Conservation (phyloP, 495 filamentous ascomycete genomes). For the Penicillium riverlandense region DNA sequence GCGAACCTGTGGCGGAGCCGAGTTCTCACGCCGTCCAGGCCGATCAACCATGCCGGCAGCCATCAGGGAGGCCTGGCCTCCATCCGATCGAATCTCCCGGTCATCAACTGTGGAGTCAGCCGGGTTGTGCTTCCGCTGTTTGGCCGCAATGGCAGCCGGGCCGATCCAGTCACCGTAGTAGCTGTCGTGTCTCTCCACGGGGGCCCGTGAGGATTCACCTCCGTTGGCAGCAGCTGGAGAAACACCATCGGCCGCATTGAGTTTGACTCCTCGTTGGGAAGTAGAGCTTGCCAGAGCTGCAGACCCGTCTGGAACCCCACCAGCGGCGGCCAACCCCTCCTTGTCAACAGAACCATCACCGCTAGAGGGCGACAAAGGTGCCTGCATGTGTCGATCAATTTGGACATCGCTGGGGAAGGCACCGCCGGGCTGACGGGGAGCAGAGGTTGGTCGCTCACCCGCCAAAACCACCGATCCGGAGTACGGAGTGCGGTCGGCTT, state of each 20-base stretch:
- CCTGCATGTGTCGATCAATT: slow-evolving; percentile 72
- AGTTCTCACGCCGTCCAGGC: slow-evolving; percentile 20
- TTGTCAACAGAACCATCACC: slow-evolving; percentile 58
- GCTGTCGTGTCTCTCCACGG: slow-evolving; percentile 25
- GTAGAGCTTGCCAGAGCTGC: slow-evolving; percentile 13
- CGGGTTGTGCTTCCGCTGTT: slow-evolving; percentile 15
- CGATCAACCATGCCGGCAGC: slow-evolving; percentile 16
- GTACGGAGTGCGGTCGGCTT: slow-evolving; percentile 70
- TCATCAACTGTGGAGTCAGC: slow-evolving; percentile 8
- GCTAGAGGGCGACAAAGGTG: slow-evolving; percentile 69
- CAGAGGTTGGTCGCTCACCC: slow-evolving; percentile 39
- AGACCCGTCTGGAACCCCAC: slow-evolving; percentile 43
- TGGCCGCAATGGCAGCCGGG: slow-evolving; percentile 16
- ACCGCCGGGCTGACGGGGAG: slow-evolving; percentile 70
- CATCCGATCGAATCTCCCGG: slow-evolving; percentile 15
- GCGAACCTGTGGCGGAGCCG: slow-evolving; percentile 16
- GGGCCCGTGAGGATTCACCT: slow-evolving; percentile 6
- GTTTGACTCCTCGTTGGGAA: slow-evolving; percentile 8
- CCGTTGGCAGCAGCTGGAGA: slow-evolving; percentile 1
- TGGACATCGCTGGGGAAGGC: slow-evolving; percentile 84
- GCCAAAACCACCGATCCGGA: slow-evolving; percentile 45
- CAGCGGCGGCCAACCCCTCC: slow-evolving; percentile 53
- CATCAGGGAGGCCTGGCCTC: slow-evolving; percentile 15
- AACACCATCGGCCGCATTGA: slow-evolving; percentile 9
- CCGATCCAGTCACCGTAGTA: slow-evolving; percentile 41